phyloP scores from a whole-genome alignment of 2,329 filamentous ascomycete genomes.

The Graphium sp. region DNA sequence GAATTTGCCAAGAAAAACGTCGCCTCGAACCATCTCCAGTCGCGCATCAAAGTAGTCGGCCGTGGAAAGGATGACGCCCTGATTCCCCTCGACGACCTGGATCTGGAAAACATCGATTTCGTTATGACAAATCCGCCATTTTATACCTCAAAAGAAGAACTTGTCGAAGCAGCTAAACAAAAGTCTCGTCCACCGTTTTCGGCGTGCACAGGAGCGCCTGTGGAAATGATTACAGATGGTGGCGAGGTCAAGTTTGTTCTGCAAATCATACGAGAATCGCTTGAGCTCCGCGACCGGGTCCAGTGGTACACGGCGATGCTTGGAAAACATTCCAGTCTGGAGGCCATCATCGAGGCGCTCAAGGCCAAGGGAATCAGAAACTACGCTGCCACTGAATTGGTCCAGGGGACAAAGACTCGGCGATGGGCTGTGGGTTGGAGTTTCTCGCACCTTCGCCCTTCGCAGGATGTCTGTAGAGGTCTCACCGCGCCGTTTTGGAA shows the following conservation, averaged over 20 bases:
- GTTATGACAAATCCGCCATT: constrained; percentile 93
- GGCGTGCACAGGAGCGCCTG: constrained; percentile 56
- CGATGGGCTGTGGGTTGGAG: constrained; percentile 88
- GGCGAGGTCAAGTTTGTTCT: constrained; percentile 64
- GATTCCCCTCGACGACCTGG: constrained; percentile 42
- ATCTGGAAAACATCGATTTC: constrained; percentile 47
- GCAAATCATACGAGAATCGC: constrained; percentile 54
- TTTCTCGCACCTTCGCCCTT: constrained; percentile 50
- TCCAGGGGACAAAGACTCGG: constrained; percentile 62
- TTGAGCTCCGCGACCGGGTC: constrained; percentile 39
- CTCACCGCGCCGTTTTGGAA: constrained; percentile 20
- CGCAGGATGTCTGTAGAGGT: constrained; percentile 24
- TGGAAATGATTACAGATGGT: constrained; percentile 74
- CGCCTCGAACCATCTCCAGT: constrained; percentile 41
- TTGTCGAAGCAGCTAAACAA: constrained; percentile 42
- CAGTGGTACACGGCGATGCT: constrained; percentile 90
- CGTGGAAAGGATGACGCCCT: constrained; percentile 34
- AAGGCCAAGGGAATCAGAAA: constrained; percentile 47
- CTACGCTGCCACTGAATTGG: constrained; percentile 66
- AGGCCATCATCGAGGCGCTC: constrained; percentile 42
- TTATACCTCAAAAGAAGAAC: constrained; percentile 58
- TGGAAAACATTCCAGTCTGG: constrained; percentile 58
- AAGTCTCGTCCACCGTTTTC: constrained; percentile 56
- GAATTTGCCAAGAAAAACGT: constrained; percentile 52
- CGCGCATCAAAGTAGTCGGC: constrained; percentile 46